These are phyloP conservation scores for Malassezia brasiliensis DNA, from an alignment of 1,284 basidiomycete species.

Conservation along the genomic window DNA sequence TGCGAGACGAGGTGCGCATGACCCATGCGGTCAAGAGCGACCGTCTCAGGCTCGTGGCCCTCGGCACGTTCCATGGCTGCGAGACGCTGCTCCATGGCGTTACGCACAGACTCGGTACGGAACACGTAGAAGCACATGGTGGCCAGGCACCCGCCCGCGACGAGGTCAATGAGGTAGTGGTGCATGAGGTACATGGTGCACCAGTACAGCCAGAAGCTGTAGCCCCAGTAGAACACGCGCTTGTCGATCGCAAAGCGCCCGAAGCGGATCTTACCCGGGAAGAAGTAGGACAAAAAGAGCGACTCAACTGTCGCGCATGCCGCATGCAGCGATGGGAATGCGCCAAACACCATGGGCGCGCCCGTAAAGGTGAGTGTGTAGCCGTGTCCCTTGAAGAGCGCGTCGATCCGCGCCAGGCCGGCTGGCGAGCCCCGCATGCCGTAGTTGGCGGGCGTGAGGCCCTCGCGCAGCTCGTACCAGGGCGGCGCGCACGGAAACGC, in stretches of 20 bases:
- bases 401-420: slow-evolving; percentile 83
- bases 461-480: slow-evolving; percentile 93
- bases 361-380: slow-evolving; percentile 78
- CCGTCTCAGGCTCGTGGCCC: slow-evolving; percentile 1
- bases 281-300: slow-evolving; percentile 88
- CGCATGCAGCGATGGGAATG: slow-evolving; percentile 87
- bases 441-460: slow-evolving; percentile 87
- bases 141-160: slow-evolving; percentile 81
- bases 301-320: slow-evolving; percentile 85
- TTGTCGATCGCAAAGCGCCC: slow-evolving; percentile 36
- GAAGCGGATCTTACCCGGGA: slow-evolving; percentile 54
- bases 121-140: slow-evolving; percentile 69
- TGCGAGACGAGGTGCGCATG: background rate
- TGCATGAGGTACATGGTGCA: slow-evolving; percentile 66
- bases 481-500: slow-evolving; percentile 85
- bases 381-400: slow-evolving; percentile 65
- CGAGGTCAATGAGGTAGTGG: slow-evolving; percentile 91
- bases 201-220: slow-evolving; percentile 86
- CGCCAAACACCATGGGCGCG: slow-evolving; percentile 89
- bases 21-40: background rate
- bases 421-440: slow-evolving; percentile 77
- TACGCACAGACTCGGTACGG: slow-evolving; percentile 36
- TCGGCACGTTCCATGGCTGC: slow-evolving; percentile 11
- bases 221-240: slow-evolving; percentile 64
- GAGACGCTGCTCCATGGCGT: slow-evolving; percentile 32